Percentiles rank a stretch among this genome's conserved stretches.
Conservation (phyloP, 2,329 filamentous ascomycete genomes). For the Fusarium continuum region DNA sequence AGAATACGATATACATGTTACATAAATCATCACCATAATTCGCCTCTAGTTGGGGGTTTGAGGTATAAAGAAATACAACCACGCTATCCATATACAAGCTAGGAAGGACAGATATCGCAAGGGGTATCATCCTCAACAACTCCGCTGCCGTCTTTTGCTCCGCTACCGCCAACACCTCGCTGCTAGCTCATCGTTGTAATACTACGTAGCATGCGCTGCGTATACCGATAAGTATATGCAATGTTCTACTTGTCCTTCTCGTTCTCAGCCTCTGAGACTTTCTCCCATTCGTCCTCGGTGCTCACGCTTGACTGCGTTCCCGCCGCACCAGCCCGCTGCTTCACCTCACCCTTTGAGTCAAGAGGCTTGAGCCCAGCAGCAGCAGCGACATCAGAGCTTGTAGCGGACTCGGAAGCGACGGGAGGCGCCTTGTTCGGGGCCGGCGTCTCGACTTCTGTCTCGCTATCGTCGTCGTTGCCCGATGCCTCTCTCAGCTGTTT, state of each 20-base stretch:
- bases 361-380: constrained; percentile 55
- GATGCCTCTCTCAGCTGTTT: constrained; percentile 39
- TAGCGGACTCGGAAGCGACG: constrained; percentile 6
- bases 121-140: constrained; percentile 45
- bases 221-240: not conserved
- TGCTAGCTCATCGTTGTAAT: constrained; percentile 1
- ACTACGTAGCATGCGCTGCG: not conserved
- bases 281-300: constrained; percentile 98
- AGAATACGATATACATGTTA: not conserved
- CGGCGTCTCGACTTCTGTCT: constrained; percentile 56
- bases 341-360: constrained; percentile 58
- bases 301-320: constrained; percentile 69
- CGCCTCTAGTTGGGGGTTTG: constrained; percentile 10
- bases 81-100: constrained; percentile 39
- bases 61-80: constrained; percentile 21
- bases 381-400: constrained; percentile 26
- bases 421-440: constrained; percentile 31
- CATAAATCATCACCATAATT: constrained; percentile 9
- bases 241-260: constrained; percentile 62
- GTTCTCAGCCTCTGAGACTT: constrained; percentile 79
- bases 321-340: constrained; percentile 55
- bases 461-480: constrained; percentile 43
- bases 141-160: constrained; percentile 18
- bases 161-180: constrained; percentile 1
- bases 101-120: constrained; percentile 34